Base-by-base conservation (phyloP, 2,329 filamentous ascomycete genomes). In the Cadophora malorum region DNA sequence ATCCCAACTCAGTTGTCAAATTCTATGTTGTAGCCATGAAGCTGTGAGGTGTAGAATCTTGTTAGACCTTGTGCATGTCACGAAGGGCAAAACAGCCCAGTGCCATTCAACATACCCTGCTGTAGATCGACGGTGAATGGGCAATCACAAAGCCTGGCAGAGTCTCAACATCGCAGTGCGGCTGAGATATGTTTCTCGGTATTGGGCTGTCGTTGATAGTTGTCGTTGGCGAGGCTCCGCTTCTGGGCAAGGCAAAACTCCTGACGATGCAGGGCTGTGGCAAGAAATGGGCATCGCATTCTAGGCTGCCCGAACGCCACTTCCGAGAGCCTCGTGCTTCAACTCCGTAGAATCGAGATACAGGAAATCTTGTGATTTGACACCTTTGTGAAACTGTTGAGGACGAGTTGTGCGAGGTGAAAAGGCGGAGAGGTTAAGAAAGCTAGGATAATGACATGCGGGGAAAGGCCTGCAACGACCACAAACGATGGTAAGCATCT, bases 251-350 rank as follows among this genome's bases (percentile, higher is more conserved):
- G 45, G 61, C 58, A 47, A 33, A 19, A 16, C 12, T 28, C 33
- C 19, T 61, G 12, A 16, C 21, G 7, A 45, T 61, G 58, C 58
- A 61, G 16, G 56, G 58, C 38, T 58, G 19, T 58, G 58, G 58
- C 58, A 28, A 47, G 28, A 49, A 28, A 47, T n/a, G 16, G 58
- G 8, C 35, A 45, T n/a, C 58, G 8, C 1, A 28, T 28, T 16
- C 16, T n/a, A 33, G 9, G 3, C 56, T 25, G 53, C 53, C 53
- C 16, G 9, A 21, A 35, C 28, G 31, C 53, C 55, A 41, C 31
- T 41, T 4, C n/a, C 33, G 21, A 25, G 31, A 58, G 55, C 55
- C 33, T 58, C 6, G 55, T 38, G 33, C 33, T 58, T 38, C 55
- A 1, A 58, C 16, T 58, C 4, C 31, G 21, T n/a, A 38, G 1